These are phyloP conservation scores for Calonectria montana DNA, from an alignment of 2,329 filamentous ascomycete genomes.

Conservation along the genomic window DNA sequence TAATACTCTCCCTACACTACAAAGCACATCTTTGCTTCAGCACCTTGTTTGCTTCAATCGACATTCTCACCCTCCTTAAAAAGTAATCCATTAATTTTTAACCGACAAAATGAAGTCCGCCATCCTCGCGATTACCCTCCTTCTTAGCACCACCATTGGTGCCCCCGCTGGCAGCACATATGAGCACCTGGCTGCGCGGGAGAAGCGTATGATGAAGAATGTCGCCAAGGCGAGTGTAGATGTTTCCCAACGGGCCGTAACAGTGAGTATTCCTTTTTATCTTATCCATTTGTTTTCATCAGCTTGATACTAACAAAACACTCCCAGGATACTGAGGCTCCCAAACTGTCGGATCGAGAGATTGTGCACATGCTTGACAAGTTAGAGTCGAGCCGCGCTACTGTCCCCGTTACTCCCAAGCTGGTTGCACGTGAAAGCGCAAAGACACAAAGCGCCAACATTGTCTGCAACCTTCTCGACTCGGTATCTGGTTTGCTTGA, in stretches of 20 bases:
- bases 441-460: background rate
- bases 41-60: background rate
- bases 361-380: constrained; percentile 1
- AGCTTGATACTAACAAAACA: background rate
- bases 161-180: constrained; percentile 11
- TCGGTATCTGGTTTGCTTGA: background rate
- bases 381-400: background rate
- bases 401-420: background rate
- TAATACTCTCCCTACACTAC: background rate
- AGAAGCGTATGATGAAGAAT: background rate
- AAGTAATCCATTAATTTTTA: background rate
- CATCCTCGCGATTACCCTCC: constrained; percentile 4
- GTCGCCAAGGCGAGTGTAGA: background rate
- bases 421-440: background rate
- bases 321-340: background rate
- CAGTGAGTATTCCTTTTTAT: background rate
- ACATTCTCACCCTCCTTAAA: background rate
- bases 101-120: constrained; percentile 12
- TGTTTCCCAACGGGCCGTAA: background rate
- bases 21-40: background rate
- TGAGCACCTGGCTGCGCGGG: background rate
- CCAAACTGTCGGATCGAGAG: background rate
- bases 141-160: constrained; percentile 9
- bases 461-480: constrained; percentile 7
- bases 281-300: background rate